Evolutionary conservation across 176 grass and related monocot species (phyloP), one percentile per base, ranked within the genome.

Genomic region (Phoenix roebelenii): DNA sequence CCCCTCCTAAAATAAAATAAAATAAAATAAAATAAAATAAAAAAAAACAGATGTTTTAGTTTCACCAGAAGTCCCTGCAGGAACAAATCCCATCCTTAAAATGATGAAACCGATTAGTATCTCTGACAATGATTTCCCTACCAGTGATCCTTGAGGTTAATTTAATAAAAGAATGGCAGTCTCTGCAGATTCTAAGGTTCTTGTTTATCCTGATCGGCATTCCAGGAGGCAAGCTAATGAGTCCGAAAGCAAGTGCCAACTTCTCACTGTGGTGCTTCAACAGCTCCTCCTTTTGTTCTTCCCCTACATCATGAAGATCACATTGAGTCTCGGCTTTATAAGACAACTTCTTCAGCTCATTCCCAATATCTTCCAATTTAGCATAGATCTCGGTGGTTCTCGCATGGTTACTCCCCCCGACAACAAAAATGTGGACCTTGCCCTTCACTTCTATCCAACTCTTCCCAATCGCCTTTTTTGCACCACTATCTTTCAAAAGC

Each of bases 391-490:
- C 70, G 39, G 5, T 59, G 20, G 67, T 67, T 81, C 52, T 72
- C 15, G 44, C 25, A 75, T 76, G 72, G 15, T 78, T 23, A 26
- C 63, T 79, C 75, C 68, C 57, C 44, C 66, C 78, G 39, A 72
- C 66, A 62, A 68, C 22, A 57, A 79, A 75, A 50, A 65, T 55
- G 65, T 82, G 72, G 77, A 66, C 18, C 28, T 73, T 74, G 15
- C 68, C 78, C 17, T 76, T 85, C 52, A 70, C 48, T 35, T 79
- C 73, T 2, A 85, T 59, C 87, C 82, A 90, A 79, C 87, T 90
- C 57, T 54, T 85, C 26, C 78, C 87, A 9, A 44, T 70, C 39
- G 85, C 75, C 49, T 85, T 90, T 61, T 52, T 90, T 59, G 82
- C 72, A 70, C 75, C 72, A 67, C 50, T 82, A 25, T 82, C 63